These are phyloP conservation scores for Penicillium silybi DNA, from an alignment of 495 filamentous ascomycete species.

Conservation along the genomic window DNA sequence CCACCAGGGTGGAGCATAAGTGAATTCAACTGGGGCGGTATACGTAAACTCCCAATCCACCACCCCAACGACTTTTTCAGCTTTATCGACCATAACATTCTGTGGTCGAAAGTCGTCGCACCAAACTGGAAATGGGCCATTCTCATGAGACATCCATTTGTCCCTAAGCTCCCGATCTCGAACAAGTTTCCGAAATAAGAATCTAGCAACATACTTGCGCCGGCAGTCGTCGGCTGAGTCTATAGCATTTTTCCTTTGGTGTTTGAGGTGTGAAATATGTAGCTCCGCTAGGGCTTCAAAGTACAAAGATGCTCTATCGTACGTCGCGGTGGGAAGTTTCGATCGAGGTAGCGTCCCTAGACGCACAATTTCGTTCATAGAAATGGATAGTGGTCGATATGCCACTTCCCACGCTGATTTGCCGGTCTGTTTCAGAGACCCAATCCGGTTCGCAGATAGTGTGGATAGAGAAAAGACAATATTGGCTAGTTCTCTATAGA, in stretches of 20 bases:
- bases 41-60: not conserved
- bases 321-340: not conserved
- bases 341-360: constrained; percentile 7
- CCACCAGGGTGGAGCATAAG: too few species aligned
- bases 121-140: not conserved
- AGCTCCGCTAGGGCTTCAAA: constrained; percentile 8
- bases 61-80: not conserved
- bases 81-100: not conserved
- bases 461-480: too few species aligned
- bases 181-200: not conserved
- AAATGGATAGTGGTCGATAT: constrained; percentile 4
- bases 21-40: not conserved
- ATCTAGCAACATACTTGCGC: not conserved
- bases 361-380: constrained; percentile 6
- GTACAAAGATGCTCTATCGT: constrained; percentile 2
- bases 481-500: too few species aligned
- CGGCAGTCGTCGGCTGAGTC: constrained; percentile 11
- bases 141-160: not conserved
- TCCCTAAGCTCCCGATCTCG: not conserved
- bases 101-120: not conserved
- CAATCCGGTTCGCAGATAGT: too few species aligned
- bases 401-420: constrained; percentile 4
- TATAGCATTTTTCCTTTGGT: constrained; percentile 6
- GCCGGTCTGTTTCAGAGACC: constrained; percentile 1
- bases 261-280: not conserved